These are phyloP conservation scores for Colletotrichum sp. DNA, from an alignment of 2,329 filamentous ascomycete species.

Conservation along the genomic window DNA sequence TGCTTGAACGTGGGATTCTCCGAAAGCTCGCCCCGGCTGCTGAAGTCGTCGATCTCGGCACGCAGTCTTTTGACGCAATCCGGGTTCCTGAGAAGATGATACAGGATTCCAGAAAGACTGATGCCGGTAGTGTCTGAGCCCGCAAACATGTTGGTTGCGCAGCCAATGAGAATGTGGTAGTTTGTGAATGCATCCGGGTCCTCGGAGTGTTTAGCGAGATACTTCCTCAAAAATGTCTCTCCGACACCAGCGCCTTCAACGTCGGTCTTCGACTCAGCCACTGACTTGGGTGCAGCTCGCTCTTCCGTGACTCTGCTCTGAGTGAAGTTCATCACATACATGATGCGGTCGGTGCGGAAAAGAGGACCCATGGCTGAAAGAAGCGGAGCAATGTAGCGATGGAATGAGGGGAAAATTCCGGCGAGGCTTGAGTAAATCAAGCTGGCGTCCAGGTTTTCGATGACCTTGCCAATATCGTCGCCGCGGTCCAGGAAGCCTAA, in stretches of 20 bases:
- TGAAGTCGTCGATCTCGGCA: slow-evolving; percentile 26
- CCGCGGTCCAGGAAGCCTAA: slow-evolving; percentile 53
- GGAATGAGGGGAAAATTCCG: slow-evolving; percentile 46
- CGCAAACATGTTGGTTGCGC: slow-evolving; percentile 39
- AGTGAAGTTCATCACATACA: slow-evolving; percentile 31
- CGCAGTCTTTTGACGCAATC: slow-evolving; percentile 25
- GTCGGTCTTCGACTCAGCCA: slow-evolving; percentile 7
- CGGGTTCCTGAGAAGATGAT: slow-evolving; percentile 43
- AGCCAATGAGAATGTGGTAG: slow-evolving; percentile 33
- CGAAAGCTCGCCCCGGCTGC: slow-evolving; percentile 18
- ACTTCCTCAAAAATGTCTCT: slow-evolving; percentile 43
- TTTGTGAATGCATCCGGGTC: slow-evolving; percentile 46
- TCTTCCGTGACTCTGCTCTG: slow-evolving; percentile 34
- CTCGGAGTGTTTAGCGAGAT: slow-evolving; percentile 43
- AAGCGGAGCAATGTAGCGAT: slow-evolving; percentile 35
- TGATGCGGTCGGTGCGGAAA: slow-evolving; percentile 1
- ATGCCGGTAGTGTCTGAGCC: slow-evolving; percentile 54
- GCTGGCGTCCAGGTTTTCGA: slow-evolving; percentile 39
- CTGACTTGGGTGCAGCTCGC: slow-evolving; percentile 21
- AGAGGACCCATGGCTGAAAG: slow-evolving; percentile 32
- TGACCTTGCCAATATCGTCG: slow-evolving; percentile 47
- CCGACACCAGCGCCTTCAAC: slow-evolving; percentile 27
- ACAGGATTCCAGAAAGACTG: slow-evolving; percentile 48
- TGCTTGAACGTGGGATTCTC: slow-evolving; percentile 36
- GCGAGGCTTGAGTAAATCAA: slow-evolving; percentile 41